Percentiles rank a stretch among this genome's conserved stretches.
Evolutionary conservation across 2,329 filamentous ascomycete genomes (phyloP).

Genomic region (Ophiostoma himal-ulmi): DNA sequence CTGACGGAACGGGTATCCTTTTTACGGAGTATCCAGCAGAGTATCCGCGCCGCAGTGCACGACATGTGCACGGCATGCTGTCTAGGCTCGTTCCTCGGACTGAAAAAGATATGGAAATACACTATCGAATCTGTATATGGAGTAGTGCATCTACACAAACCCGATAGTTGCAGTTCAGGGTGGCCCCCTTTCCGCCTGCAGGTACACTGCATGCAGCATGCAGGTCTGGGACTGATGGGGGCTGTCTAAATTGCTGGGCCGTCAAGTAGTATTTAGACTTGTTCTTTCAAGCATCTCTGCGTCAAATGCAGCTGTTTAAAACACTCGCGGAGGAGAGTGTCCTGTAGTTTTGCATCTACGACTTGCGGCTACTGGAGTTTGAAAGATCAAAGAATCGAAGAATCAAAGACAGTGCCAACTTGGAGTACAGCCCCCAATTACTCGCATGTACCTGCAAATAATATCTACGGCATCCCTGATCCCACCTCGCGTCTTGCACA

Average conservation of each 20-base stretch:
- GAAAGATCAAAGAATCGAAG: no score
- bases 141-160: background rate
- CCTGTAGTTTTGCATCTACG: background rate
- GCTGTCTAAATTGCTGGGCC: background rate
- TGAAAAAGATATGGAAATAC: no score
- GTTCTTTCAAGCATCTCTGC: background rate
- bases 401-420: no score
- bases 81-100: no score
- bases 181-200: slow-evolving; percentile 17
- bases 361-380: no score
- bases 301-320: background rate
- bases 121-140: background rate
- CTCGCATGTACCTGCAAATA: no score
- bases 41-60: background rate
- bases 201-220: slow-evolving; percentile 21
- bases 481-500: background rate
- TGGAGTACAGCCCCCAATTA: no score
- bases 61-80: background rate
- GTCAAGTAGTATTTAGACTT: background rate
- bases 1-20: background rate
- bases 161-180: background rate
- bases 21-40: background rate
- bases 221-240: slow-evolving; percentile 16
- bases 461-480: background rate
- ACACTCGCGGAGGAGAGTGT: slow-evolving; percentile 1